Evolutionary conservation across 2,329 filamentous ascomycete genomes (phyloP), one percentile per base, ranked within the genome.

Genomic region (Fusarium longipes): DNA sequence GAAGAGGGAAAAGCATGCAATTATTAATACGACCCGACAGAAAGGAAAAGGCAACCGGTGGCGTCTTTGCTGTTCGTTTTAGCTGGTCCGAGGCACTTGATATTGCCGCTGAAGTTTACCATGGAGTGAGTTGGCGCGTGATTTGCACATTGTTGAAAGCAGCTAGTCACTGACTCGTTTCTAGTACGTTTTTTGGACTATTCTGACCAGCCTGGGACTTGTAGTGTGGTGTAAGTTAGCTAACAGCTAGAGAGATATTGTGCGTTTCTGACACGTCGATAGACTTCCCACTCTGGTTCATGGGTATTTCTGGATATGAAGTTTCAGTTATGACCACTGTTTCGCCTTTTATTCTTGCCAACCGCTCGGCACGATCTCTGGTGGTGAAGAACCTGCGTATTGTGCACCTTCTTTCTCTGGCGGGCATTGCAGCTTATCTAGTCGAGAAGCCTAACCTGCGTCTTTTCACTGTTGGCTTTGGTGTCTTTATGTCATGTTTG

Each of bases 261-360:
- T 15, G 11, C 32, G 15, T 40, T 27, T 35, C 71, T 75, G 43
- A 76, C 50, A 43, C 52, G 17, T 42, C 24, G 42, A 38, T 48
- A 93, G 91, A 96, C 79, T 99, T 99, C 77, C 96, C 96, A 15
- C 87, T 99, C 12, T 99, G 96, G 96, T 89, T 97, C 77, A 99
- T 99, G 96, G 96, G 96, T 27, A 96, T 99, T 63, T 98, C 95
- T 6, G 96, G 96, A 65, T 99, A 96, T 76, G 96, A 99, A 80
- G 91, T 89, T 40, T 84, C 97, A 69, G 90, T 99, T 74, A 91
- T 98, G 88, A 87, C 86, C 48, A 95, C 93, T 5, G 79, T 95
- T 50, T 92, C 94, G 6, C 96, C 96, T 0, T 83, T 94, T 36
- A 78, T 98, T 20, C 87, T 99, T 40, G 89, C 85, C 22, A 90